Base-by-base conservation (phyloP, 1,284 basidiomycete species). In the Microbotryum saponariae region DNA sequence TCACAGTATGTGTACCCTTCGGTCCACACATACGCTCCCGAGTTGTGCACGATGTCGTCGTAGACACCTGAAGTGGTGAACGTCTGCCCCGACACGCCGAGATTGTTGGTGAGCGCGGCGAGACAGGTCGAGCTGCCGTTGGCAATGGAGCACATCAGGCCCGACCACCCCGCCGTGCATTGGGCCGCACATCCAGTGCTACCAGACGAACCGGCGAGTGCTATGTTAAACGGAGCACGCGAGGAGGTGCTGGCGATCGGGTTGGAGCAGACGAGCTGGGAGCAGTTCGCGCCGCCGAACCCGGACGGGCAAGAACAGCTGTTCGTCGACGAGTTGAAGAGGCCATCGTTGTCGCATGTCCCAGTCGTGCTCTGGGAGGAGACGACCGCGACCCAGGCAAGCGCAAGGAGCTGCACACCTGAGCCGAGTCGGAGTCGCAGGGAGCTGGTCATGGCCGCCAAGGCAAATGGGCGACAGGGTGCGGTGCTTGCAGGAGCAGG, bases 1-100 rank as follows among this genome's bases (percentile, higher is more conserved):
- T 78, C 75, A 74, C 89, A 91, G 67, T 85, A 87, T 80, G 88
- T 83, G 42, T 65, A 70, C 0, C 65, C 69, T 29, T 66, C 57
- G 1, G 69, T 71, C 64, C 67, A 72, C 0, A 66, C 63, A 61
- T 68, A 71, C 3, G 70, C 52, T 1, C 63, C 56, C 18, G 51
- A 58, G 18, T 62, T 67, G 54, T 67, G 70, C 8, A 63, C 44
- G 3, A 71, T 56, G 3, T 56, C 53, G 14, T 62, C 58, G 12
- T 64, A 49, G 12, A 58, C 62, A 9, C 23, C 27, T 5, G 50
- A 37, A 8, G 53, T 46, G 2, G 37, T 16, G 16, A 42, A 42
- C 37, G 37, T 42, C 52, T 33, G 47, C 27, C 20, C 29, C 59
- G 42, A 52, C 54, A 55, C 57, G 52, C 53, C 42, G 48, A 31